Evolutionary conservation across 306 rosid genomes (phyloP).

Genomic region (Vigna nakashimae): DNA sequence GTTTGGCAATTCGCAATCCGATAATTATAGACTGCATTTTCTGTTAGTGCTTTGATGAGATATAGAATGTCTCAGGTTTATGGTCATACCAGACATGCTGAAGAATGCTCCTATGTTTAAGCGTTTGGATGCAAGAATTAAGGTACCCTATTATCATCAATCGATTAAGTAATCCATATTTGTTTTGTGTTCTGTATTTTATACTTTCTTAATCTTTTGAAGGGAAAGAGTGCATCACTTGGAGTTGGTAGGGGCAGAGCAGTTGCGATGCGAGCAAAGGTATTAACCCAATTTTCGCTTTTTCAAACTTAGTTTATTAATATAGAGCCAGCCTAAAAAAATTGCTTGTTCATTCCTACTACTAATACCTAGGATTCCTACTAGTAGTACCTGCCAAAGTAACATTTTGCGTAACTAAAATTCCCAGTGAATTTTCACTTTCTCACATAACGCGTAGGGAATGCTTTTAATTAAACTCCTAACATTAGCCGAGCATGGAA

Average conservation of each 20-base stretch:
- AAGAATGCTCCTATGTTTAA: slow-evolving; percentile 99
- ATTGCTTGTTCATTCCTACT: not conserved
- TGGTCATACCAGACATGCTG: slow-evolving; percentile 98
- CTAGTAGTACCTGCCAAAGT: not conserved
- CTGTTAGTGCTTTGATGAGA: slow-evolving; percentile 27
- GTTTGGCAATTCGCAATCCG: not conserved
- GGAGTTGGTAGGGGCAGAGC: slow-evolving; percentile 99
- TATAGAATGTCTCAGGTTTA: slow-evolving; percentile 64
- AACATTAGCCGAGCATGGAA: no score
- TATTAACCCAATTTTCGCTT: slow-evolving; percentile 30
- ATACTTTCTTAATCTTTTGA: slow-evolving; percentile 46
- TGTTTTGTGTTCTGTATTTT: slow-evolving; percentile 15
- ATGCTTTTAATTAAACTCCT: no score
- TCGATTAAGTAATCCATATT: slow-evolving; percentile 1
- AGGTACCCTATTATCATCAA: slow-evolving; percentile 56
- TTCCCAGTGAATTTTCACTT: no score
- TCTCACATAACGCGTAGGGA: no score
- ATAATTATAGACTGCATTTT: slow-evolving; percentile 11
- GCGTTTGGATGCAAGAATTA: slow-evolving; percentile 93
- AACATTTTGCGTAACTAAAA: not conserved
- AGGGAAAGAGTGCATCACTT: slow-evolving; percentile 98
- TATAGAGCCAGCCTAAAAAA: not conserved
- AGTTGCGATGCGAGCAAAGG: slow-evolving; percentile 97
- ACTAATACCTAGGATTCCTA: not conserved
- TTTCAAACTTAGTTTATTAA: not conserved